Percentiles rank a stretch among this genome's conserved stretches.
These are phyloP conservation scores for Rhodotorula mucilaginosa DNA, from an alignment of 1,284 basidiomycete genomes.

Conservation along the genomic window DNA sequence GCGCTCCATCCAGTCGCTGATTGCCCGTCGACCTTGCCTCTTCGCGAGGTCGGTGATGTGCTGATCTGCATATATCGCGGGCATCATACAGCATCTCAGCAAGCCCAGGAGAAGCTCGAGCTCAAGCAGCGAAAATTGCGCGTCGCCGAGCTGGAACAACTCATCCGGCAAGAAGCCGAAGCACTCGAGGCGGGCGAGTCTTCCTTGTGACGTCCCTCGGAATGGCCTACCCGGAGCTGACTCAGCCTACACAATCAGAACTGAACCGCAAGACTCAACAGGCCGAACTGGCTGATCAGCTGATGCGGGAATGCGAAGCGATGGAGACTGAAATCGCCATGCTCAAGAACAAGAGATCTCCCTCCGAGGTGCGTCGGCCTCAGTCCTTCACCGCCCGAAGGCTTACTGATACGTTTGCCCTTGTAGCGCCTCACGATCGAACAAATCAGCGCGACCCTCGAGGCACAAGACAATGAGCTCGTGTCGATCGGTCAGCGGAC, in stretches of 20 bases:
- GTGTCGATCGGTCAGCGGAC: slow-evolving; percentile 18
- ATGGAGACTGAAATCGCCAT: slow-evolving; percentile 41
- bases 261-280: slow-evolving; percentile 4
- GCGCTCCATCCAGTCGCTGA: background rate
- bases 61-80: too few relatives aligned
- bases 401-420: too few relatives aligned
- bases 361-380: slow-evolving; percentile 20
- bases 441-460: slow-evolving; percentile 30
- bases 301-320: slow-evolving; percentile 33
- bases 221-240: background rate
- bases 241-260: background rate
- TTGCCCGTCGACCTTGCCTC: background rate
- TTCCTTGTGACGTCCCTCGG: background rate
- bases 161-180: slow-evolving; percentile 31
- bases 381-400: too few relatives aligned
- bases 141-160: slow-evolving; percentile 25
- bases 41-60: background rate
- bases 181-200: slow-evolving; percentile 19
- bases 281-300: slow-evolving; percentile 18
- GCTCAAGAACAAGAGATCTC: slow-evolving; percentile 39
- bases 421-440: slow-evolving; percentile 41
- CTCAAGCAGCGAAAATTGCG: slow-evolving; percentile 25
- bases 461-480: slow-evolving; percentile 36
- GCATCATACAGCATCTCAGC: background rate
- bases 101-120: slow-evolving; percentile 15